phyloP scores from a whole-genome alignment of 1,284 basidiomycete genomes.

The Papiliotrema flavescens region DNA sequence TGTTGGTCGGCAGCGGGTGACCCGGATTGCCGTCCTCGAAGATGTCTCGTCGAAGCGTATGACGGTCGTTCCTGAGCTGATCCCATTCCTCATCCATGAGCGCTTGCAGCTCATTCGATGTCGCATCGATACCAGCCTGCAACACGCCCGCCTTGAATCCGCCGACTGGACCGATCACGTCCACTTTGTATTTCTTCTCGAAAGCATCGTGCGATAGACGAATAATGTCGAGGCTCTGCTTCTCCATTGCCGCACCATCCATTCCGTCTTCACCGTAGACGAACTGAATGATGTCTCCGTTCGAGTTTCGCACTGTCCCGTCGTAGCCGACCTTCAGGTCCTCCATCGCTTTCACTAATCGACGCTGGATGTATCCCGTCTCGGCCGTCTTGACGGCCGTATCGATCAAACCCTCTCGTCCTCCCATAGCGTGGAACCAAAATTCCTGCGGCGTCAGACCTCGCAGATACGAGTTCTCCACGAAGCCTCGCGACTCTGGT shows the following conservation, averaged over 20 bases:
- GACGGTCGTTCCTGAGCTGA: conserved; percentile 72
- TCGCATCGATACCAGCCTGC: conserved; percentile 91
- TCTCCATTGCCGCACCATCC: conserved; percentile 97
- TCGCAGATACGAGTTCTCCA: conserved; percentile 98
- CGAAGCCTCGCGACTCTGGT: conserved; percentile 96
- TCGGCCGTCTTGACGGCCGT: conserved; percentile 99
- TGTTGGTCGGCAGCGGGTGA: conserved; percentile 82
- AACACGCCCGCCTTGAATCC: conserved; percentile 77
- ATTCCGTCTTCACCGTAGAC: conserved; percentile 98
- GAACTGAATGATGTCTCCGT: conserved; percentile 94
- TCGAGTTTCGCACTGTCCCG: conserved; percentile 94
- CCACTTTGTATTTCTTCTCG: conserved; percentile 85
- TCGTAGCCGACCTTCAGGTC: conserved; percentile 98
- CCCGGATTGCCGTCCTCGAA: conserved; percentile 75
- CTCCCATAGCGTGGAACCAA: conserved; percentile 99
- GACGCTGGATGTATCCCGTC: conserved; percentile 98
- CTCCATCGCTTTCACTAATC: conserved; percentile 95
- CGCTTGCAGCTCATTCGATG: conserved; percentile 81
- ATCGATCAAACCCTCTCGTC: conserved; percentile 98
- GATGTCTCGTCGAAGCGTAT: conserved; percentile 72
- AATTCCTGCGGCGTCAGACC: conserved; percentile 97
- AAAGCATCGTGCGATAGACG: conserved; percentile 79
- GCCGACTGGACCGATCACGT: conserved; percentile 68
- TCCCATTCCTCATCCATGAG: conserved; percentile 85
- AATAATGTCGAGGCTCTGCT: conserved; percentile 87